A percentile compares a stretch with the other conserved stretches of the same genome.
These are phyloP conservation scores for Talaromyces wortmannii DNA, from an alignment of 495 filamentous ascomycete species.

Conservation along the genomic window DNA sequence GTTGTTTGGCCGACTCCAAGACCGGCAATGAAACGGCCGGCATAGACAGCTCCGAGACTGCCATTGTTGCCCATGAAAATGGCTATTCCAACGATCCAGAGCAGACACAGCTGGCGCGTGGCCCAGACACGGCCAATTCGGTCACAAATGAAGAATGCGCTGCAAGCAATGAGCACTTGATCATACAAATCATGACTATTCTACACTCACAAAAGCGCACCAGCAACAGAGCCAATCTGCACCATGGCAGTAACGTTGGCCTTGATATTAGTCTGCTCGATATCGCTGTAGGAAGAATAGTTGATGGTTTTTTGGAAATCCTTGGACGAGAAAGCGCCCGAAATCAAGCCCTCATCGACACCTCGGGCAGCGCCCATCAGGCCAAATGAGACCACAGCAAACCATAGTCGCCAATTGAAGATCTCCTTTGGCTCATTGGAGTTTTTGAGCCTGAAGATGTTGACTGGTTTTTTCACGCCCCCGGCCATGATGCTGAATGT, in stretches of 20 bases:
- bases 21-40: conserved; percentile 60
- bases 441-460: conserved; percentile 55
- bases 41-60: conserved; percentile 56
- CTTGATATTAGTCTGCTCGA: conserved; percentile 53
- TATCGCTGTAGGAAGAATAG: conserved; percentile 45
- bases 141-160: conserved; percentile 60
- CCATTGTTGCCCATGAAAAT: conserved; percentile 61
- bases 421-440: conserved; percentile 47
- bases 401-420: conserved; percentile 61
- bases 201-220: conserved; percentile 48
- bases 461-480: conserved; percentile 58
- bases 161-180: conserved; percentile 6
- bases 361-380: conserved; percentile 60
- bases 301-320: conserved; percentile 54
- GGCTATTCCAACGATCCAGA: conserved; percentile 62
- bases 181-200: background rate
- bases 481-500: conserved; percentile 45
- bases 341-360: conserved; percentile 68
- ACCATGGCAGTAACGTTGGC: conserved; percentile 69
- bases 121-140: conserved; percentile 65
- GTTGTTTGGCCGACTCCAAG: conserved; percentile 63
- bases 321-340: conserved; percentile 55
- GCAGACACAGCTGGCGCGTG: conserved; percentile 54
- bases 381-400: conserved; percentile 59
- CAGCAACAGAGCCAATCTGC: conserved; percentile 60